Evolutionary conservation across 2,329 filamentous ascomycete species (phyloP), one percentile per base, ranked within the genome.

Genomic region (Calonectria hawksworthii): DNA sequence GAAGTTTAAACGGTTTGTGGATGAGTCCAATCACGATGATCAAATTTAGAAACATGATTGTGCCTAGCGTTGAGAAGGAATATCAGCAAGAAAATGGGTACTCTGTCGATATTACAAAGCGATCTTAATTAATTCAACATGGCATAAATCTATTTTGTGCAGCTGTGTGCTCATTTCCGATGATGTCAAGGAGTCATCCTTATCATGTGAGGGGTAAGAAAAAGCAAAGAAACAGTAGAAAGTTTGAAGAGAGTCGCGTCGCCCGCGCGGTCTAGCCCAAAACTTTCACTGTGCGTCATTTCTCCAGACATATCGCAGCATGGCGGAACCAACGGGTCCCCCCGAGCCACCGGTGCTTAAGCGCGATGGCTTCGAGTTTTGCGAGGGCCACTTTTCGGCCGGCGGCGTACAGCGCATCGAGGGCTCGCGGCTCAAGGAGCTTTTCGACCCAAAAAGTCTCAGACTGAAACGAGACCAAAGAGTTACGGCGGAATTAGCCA

Each of bases 301-400:
- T n/a, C 50, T 23, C 2, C 16, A 51, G 32, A 14, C 23, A 18
- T 23, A 47, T 32, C 1, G 16, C 28, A 28, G 32, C 28, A 66
- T 66, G 63, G 6, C 26, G 14, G 30, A 52, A 18, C n/a, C 30
- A 13, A 26, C 30, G 10, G 44, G 30, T 2, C 63, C 26, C 11
- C 63, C 63, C 32, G 28, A 30, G n/a, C 63, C 63, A 10, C 44
- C 38, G 11, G 63, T 66, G 16, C 38, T 66, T 1, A 51, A 66
- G 21, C 63, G 44, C 11, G 30, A 51, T 32, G 63, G 63, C 30
- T 66, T 66, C n/a, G 28, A 66, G 63, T 18, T 66, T n/a, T 52
- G 63, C 10, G 13, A 38, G 34, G 14, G 34, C n/a, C n/a, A 3
- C 16, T 61, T 61, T 23, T 36, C 56, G 0, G 34, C 26, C 26